phyloP scores from a whole-genome alignment of 352 stramenopile genomes.

The Pythium phragmiticola region DNA sequence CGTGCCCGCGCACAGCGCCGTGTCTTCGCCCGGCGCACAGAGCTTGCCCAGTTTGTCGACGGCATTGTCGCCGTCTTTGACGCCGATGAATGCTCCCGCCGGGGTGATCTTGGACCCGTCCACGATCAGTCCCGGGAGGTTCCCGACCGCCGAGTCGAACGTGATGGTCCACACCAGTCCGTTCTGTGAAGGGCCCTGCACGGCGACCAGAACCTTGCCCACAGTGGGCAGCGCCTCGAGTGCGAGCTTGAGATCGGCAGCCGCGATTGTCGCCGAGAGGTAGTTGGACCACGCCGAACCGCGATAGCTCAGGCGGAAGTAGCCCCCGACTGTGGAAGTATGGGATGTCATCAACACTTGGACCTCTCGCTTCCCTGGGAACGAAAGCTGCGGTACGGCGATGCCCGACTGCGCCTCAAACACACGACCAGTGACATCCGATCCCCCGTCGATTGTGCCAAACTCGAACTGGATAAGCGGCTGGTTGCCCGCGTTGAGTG shows the following conservation, averaged over 20 bases:
- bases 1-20: conserved; percentile 36
- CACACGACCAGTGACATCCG: conserved; percentile 36
- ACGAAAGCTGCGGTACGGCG: conserved; percentile 35
- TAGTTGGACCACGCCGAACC: conserved; percentile 72
- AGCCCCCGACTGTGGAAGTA: conserved; percentile 42
- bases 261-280: conserved; percentile 39
- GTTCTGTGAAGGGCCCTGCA: conserved; percentile 30
- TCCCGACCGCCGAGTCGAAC: conserved; percentile 69
- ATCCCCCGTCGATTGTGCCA: conserved; percentile 24
- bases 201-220: conserved; percentile 50
- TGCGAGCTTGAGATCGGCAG: conserved; percentile 45
- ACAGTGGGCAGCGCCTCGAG: conserved; percentile 68
- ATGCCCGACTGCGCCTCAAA: conserved; percentile 56
- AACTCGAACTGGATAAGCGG: conserved; percentile 65
- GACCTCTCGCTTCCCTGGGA: conserved; percentile 66
- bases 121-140: conserved; percentile 45
- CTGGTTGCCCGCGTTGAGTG: conserved; percentile 38
- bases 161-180: conserved; percentile 76
- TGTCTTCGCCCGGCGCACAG: conserved; percentile 47
- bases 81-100: conserved; percentile 37
- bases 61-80: conserved; percentile 82
- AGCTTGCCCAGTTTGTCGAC: conserved; percentile 41
- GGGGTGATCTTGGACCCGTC: conserved; percentile 66
- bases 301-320: conserved; percentile 74
- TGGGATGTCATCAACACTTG: conserved; percentile 73